phyloP scores from a whole-genome alignment of 2,329 filamentous ascomycete species.

The Aciculosporium take region DNA sequence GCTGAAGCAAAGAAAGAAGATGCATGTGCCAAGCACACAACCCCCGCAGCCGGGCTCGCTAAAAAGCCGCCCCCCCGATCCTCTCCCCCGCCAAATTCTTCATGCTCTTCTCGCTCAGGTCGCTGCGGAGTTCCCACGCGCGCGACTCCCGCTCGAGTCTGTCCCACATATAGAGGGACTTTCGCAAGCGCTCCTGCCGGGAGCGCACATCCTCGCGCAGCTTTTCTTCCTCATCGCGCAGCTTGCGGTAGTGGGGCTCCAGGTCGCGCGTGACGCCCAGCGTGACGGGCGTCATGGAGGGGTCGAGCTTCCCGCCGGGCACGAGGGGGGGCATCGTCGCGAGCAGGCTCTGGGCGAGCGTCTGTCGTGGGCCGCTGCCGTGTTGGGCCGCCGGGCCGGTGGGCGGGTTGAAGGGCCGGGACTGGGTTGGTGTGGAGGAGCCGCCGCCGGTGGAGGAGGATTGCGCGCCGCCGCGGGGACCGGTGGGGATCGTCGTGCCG shows the following conservation, averaged over 20 bases:
- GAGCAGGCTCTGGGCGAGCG: slow-evolving; percentile 38
- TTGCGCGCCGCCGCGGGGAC: slow-evolving; percentile 24
- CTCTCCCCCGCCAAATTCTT: slow-evolving; percentile 43
- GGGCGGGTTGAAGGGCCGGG: slow-evolving; percentile 39
- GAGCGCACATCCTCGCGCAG: slow-evolving; percentile 36
- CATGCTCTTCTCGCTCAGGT: slow-evolving; percentile 41
- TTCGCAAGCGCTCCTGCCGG: slow-evolving; percentile 41
- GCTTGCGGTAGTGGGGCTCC: slow-evolving; percentile 37
- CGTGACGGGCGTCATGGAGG: slow-evolving; percentile 27
- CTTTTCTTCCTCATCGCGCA: slow-evolving; percentile 44
- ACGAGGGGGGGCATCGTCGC: slow-evolving; percentile 36
- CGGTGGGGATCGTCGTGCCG: slow-evolving; percentile 31
- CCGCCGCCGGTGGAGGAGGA: slow-evolving; percentile 16
- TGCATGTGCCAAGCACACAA: too few relatives aligned
- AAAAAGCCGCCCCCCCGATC: slow-evolving; percentile 41
- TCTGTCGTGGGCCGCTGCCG: slow-evolving; percentile 23
- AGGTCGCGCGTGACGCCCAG: slow-evolving; percentile 37
- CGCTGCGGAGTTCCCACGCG: slow-evolving; percentile 39
- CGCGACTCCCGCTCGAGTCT: slow-evolving; percentile 39
- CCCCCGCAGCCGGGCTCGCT: too few relatives aligned
- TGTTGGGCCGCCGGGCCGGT: slow-evolving; percentile 37
- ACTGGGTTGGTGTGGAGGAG: slow-evolving; percentile 27
- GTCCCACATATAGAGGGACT: slow-evolving; percentile 39
- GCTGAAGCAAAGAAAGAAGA: too few relatives aligned
- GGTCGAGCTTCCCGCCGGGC: slow-evolving; percentile 40